phyloP scores from a whole-genome alignment of 2,329 filamentous ascomycete genomes.

The Chaetoscypha palmicola region DNA sequence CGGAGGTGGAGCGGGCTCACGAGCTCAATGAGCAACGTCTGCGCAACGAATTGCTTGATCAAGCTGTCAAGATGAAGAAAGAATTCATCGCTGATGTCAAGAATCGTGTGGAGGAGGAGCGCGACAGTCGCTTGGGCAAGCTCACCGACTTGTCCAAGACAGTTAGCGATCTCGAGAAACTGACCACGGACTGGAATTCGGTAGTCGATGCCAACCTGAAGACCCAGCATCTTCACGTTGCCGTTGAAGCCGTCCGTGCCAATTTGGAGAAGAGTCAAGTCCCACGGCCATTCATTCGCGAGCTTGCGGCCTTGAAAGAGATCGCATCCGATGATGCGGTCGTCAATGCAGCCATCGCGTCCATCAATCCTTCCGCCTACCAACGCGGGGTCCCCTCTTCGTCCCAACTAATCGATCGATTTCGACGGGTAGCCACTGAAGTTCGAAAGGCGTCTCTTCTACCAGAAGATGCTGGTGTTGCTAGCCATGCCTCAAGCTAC shows the following conservation, averaged over 20 bases:
- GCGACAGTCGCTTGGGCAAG: conserved; percentile 77
- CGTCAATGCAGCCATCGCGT: conserved; percentile 89
- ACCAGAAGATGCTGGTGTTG: conserved; percentile 88
- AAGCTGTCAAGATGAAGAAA: conserved; percentile 82
- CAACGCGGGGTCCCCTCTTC: conserved; percentile 82
- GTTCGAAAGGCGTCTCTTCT: conserved; percentile 91
- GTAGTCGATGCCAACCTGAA: conserved; percentile 86
- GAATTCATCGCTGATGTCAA: conserved; percentile 74
- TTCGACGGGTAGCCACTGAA: conserved; percentile 85
- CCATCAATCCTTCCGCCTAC: conserved; percentile 89
- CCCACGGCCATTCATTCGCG: conserved; percentile 80
- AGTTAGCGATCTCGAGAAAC: conserved; percentile 76
- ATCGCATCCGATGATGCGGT: conserved; percentile 78
- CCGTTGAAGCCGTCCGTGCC: conserved; percentile 84
- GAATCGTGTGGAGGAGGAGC: conserved; percentile 79
- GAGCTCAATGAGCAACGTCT: conserved; percentile 77
- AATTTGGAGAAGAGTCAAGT: conserved; percentile 68
- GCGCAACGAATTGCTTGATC: conserved; percentile 80
- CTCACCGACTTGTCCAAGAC: conserved; percentile 71
- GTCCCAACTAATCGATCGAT: conserved; percentile 85
- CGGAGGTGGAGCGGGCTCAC: conserved; percentile 71
- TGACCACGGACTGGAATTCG: conserved; percentile 83
- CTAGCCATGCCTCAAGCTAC: conserved; percentile 85
- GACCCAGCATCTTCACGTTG: conserved; percentile 93
- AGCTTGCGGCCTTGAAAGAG: conserved; percentile 91